A percentile compares a stretch with the other conserved stretches of the same genome.
Evolutionary conservation across 305 asterid genomes (phyloP).

Genomic region (Plantago rigida): DNA sequence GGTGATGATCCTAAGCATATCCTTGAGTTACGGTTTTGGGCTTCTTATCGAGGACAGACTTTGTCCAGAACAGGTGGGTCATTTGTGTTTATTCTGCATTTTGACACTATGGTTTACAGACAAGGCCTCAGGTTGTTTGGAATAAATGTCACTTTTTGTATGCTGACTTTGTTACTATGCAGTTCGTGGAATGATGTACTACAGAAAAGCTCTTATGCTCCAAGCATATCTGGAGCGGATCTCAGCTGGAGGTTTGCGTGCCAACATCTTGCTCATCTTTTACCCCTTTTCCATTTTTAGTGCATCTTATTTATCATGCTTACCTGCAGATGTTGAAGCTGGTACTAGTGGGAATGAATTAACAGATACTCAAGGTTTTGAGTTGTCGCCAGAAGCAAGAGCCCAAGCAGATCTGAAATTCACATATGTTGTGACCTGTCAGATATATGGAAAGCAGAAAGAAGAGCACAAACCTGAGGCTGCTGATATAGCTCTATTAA

Average conservation of each 20-base stretch:
- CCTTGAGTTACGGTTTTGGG: slow-evolving; percentile 94
- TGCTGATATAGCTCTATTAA: slow-evolving; percentile 84
- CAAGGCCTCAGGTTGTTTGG: too few relatives aligned
- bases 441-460: slow-evolving; percentile 95
- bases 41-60: slow-evolving; percentile 93
- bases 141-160: neutral
- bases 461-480: slow-evolving; percentile 96
- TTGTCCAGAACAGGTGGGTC: slow-evolving; percentile 77
- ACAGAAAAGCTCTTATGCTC: slow-evolving; percentile 52
- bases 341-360: slow-evolving; percentile 41
- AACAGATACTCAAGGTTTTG: slow-evolving; percentile 66
- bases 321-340: slow-evolving; percentile 58
- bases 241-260: slow-evolving; percentile 57
- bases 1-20: slow-evolving; percentile 69
- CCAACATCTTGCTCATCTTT: slow-evolving; percentile 10
- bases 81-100: too few relatives aligned
- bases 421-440: slow-evolving; percentile 94
- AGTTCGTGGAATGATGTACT: too few relatives aligned
- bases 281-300: slow-evolving; percentile 15
- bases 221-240: slow-evolving; percentile 73
- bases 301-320: slow-evolving; percentile 20
- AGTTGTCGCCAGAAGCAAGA: slow-evolving; percentile 93
- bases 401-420: slow-evolving; percentile 92
- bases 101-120: too few relatives aligned
- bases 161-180: slow-evolving; percentile 25